Evolutionary conservation across 495 filamentous ascomycete species (phyloP).

Genomic region (Podospora pseudopauciseta): DNA sequence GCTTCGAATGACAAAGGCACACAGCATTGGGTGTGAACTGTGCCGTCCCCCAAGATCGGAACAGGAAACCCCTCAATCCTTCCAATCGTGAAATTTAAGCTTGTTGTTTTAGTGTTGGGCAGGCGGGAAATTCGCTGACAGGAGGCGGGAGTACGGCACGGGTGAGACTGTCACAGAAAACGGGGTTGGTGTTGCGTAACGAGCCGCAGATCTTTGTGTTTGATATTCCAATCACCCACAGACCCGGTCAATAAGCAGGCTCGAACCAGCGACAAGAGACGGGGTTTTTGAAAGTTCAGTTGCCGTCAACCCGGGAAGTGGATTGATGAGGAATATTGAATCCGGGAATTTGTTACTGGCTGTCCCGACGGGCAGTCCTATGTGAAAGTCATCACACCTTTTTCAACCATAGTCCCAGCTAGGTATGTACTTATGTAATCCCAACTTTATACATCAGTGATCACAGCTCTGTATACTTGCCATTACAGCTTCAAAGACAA

Average conservation of each 20-base stretch:
- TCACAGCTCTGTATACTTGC: too few species aligned
- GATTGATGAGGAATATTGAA: too few species aligned
- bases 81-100: background rate
- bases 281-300: background rate
- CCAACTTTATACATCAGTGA: too few species aligned
- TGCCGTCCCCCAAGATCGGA: background rate
- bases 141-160: constrained; percentile 7
- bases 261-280: background rate
- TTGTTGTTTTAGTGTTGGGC: background rate
- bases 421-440: too few species aligned
- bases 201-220: constrained; percentile 9
- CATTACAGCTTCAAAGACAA: too few species aligned
- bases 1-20: background rate
- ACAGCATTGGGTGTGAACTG: background rate
- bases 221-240: background rate
- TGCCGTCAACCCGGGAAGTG: too few species aligned
- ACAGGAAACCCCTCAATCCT: background rate
- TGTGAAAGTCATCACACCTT: too few species aligned
- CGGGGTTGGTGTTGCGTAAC: background rate
- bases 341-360: too few species aligned
- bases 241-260: background rate
- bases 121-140: background rate
- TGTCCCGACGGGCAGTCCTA: too few species aligned
- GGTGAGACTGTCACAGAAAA: background rate
- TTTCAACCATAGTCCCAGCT: too few species aligned